Evolutionary conservation across 176 grass and related monocot species (phyloP).

Genomic region (Eleusine indica): DNA sequence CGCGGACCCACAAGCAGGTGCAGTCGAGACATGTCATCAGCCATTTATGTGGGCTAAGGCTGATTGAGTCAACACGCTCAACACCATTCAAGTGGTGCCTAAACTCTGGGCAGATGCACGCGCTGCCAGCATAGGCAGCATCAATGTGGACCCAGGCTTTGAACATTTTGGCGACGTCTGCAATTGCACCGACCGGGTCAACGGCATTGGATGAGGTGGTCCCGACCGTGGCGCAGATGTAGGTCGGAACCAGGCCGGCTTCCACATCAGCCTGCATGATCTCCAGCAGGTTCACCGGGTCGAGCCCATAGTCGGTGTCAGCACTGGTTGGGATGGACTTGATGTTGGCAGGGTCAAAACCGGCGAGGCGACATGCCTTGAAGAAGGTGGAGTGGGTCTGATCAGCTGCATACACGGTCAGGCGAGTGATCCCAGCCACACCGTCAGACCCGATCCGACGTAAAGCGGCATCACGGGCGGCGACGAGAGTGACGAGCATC

Average conservation of each 20-base stretch:
- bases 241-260: constrained; percentile 50
- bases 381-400: constrained; percentile 65
- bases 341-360: constrained; percentile 40
- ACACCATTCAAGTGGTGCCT: background rate
- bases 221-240: constrained; percentile 59
- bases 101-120: background rate
- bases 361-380: constrained; percentile 53
- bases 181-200: constrained; percentile 35
- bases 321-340: constrained; percentile 27
- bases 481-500: constrained; percentile 57
- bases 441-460: background rate
- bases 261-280: constrained; percentile 45
- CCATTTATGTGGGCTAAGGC: background rate
- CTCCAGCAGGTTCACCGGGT: constrained; percentile 14
- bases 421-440: background rate
- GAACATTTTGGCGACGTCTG: too few relatives aligned
- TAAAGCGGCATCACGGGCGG: constrained; percentile 38
- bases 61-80: background rate
- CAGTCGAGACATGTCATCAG: background rate
- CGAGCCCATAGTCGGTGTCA: constrained; percentile 35
- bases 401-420: constrained; percentile 49
- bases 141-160: background rate
- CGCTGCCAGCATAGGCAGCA: background rate
- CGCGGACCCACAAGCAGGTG: background rate
- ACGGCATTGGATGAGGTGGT: constrained; percentile 58